A percentile compares a stretch with the other conserved stretches of the same genome.
Conservation (phyloP, 208 protist genomes). For the Wallacemonas sp. region DNA sequence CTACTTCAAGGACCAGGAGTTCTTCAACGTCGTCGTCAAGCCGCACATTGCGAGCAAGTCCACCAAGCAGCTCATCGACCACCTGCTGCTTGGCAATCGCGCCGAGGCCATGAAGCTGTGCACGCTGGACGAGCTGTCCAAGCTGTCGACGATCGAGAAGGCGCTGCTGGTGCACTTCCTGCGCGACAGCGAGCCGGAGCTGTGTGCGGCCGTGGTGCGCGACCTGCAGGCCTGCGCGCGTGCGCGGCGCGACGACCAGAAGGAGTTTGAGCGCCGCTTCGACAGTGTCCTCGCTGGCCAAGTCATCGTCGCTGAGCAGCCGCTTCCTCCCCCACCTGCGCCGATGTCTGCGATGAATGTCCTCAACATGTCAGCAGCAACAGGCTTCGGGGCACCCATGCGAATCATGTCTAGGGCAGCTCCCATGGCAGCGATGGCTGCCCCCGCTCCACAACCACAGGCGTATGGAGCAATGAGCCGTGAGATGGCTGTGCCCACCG, state of each 20-base stretch:
- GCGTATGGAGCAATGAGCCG: too few species aligned
- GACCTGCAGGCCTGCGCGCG: constrained; percentile 1
- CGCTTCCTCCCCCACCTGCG: neutral
- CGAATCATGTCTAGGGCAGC: neutral
- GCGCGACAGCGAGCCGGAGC: neutral
- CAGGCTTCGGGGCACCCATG: neutral
- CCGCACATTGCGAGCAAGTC: constrained; percentile 21
- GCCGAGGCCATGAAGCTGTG: neutral
- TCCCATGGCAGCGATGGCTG: neutral
- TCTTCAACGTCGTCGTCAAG: constrained; percentile 21
- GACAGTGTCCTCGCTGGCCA: constrained; percentile 11
- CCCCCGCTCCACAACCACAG: too few species aligned
- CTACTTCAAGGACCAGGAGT: constrained; percentile 27
- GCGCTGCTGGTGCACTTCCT: constrained; percentile 17
- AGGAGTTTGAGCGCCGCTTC: constrained; percentile 23
- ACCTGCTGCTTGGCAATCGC: constrained; percentile 17
- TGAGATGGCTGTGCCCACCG: too few species aligned
- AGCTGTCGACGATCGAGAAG: constrained; percentile 12
- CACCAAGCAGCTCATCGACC: constrained; percentile 15
- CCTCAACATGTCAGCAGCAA: neutral
- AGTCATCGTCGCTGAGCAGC: neutral
- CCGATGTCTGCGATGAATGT: neutral
- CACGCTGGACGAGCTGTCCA: neutral
- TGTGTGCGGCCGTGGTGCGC: constrained; percentile 3
- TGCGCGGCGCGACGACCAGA: neutral